Conservation (phyloP, 1,284 basidiomycete species). For the Tylopilus orsonianus region DNA sequence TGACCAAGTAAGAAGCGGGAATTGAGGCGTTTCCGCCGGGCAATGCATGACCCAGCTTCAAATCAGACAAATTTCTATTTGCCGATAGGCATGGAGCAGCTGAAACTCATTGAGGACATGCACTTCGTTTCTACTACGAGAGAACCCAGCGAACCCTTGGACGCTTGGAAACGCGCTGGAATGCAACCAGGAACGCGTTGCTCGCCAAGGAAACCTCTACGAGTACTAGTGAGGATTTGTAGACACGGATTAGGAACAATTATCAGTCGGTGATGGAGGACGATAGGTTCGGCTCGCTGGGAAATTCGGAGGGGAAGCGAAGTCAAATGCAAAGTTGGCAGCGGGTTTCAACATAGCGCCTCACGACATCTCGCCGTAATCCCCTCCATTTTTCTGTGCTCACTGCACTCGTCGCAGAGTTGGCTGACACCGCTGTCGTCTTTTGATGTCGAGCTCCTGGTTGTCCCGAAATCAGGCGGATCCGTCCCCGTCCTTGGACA, state of each 20-base stretch:
- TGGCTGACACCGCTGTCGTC: too few species aligned
- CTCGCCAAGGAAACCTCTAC: too few species aligned
- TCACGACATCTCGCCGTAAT: slow-evolving; percentile 7
- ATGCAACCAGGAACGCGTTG: neutral
- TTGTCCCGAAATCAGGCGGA: slow-evolving; percentile 20
- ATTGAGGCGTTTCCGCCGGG: neutral
- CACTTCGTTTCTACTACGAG: slow-evolving; percentile 28
- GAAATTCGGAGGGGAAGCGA: slow-evolving; percentile 5
- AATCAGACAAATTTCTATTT: slow-evolving; percentile 30
- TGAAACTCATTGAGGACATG: neutral
- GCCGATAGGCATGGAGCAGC: slow-evolving; percentile 19
- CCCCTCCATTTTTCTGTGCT: neutral
- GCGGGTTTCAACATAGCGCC: slow-evolving; percentile 3
- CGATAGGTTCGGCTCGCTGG: neutral
- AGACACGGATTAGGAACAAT: too few species aligned
- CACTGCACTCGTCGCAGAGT: too few species aligned
- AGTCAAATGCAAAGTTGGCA: slow-evolving; percentile 2
- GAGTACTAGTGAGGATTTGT: neutral
- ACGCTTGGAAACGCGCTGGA: neutral
- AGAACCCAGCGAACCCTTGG: slow-evolving; percentile 16
- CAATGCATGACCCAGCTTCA: neutral
- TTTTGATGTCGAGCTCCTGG: slow-evolving; percentile 23
- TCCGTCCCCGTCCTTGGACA: slow-evolving; percentile 21
- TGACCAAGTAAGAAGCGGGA: too few species aligned
- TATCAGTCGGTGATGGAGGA: too few species aligned